Percentiles rank a stretch among this genome's conserved stretches.
Evolutionary conservation across 2,329 filamentous ascomycete species (phyloP).

Genomic region (Tympanopsis confertula): DNA sequence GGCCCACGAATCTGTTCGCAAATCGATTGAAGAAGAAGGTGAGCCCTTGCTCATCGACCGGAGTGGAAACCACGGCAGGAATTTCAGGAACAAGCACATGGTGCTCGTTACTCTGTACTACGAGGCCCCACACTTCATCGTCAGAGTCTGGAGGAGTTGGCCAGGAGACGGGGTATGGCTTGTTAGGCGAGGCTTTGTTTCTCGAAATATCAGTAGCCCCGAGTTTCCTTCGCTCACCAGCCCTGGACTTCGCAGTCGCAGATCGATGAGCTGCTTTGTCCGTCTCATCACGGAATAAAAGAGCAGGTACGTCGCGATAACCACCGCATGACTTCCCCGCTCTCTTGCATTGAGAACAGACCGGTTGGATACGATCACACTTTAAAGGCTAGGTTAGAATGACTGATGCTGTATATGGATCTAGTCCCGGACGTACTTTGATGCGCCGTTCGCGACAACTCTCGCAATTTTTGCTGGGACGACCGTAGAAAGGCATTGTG

Average conservation of each 20-base stretch:
- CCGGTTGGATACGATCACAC: not conserved
- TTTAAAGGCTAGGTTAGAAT: not conserved
- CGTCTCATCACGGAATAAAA: not conserved
- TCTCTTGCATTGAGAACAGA: slow-evolving; percentile 1
- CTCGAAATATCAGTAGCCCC: too few species aligned
- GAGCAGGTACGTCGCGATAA: not conserved
- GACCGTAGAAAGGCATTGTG: not conserved
- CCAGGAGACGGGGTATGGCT: too few species aligned
- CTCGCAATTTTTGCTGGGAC: not conserved
- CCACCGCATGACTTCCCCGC: not conserved
- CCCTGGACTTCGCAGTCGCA: not conserved
- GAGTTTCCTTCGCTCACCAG: not conserved
- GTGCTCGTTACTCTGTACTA: too few species aligned
- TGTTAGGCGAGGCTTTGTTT: too few species aligned
- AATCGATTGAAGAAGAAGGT: not conserved
- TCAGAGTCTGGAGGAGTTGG: too few species aligned
- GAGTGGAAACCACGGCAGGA: not conserved
- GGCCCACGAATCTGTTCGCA: too few species aligned
- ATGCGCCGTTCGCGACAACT: not conserved
- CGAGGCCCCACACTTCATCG: too few species aligned
- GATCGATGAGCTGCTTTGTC: not conserved
- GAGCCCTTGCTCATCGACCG: not conserved
- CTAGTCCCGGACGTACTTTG: not conserved
- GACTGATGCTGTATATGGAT: not conserved
- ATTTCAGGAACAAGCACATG: not conserved